Base-by-base conservation (phyloP, 2,329 filamentous ascomycete species). In the Curvularia verruculosa region DNA sequence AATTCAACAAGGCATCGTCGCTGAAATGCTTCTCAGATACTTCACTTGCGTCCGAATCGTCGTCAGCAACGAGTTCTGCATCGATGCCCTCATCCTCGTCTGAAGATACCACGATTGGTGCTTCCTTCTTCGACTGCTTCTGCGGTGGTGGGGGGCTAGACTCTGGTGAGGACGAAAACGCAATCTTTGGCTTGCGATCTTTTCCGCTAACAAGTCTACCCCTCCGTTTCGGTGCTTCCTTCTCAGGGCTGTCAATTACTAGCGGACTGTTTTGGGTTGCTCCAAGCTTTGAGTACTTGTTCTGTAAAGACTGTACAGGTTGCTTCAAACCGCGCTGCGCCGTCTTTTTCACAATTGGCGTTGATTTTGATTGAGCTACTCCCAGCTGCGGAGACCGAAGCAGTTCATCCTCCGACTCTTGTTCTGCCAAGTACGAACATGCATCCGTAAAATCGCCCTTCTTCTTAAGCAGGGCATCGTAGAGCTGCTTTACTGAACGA, bases 1-100 rank as follows among this genome's bases (percentile, higher is more conserved):
- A 96, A 7, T 87, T 83, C 26, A 98, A 80, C 6, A 97, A 85
- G 53, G 83, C 83, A 4, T 69, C 70, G 28, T 86, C 81, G 39
- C 85, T 72, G 28, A 72, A 65, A 18, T 48, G 58, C 24, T 61
- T 67, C 9, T 75, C 70, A 13, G 57, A 61, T 6, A 59, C 67
- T 24, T 59, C 51, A 3, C 81, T 79, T 13, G 75, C 75, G 12
- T 82, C 81, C 1, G 81, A 80, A 18, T 83, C 79, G 31, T 75
- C 79, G 31, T 76, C 73, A 15, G 75, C 15, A 19, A 56, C 74
- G 10, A 75, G 71, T 1, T 74, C 67, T 19, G 75, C 70, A n/a
- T 72, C 63, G 29, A 75, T 70, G 4, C 68, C 73, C 47, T 74
- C 73, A 37, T 75, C 72, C 21, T 74, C 72, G 10, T 71, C 70